Conservation (phyloP, 371 early-diverging fungal species). For the Gilbertella persicaria region DNA sequence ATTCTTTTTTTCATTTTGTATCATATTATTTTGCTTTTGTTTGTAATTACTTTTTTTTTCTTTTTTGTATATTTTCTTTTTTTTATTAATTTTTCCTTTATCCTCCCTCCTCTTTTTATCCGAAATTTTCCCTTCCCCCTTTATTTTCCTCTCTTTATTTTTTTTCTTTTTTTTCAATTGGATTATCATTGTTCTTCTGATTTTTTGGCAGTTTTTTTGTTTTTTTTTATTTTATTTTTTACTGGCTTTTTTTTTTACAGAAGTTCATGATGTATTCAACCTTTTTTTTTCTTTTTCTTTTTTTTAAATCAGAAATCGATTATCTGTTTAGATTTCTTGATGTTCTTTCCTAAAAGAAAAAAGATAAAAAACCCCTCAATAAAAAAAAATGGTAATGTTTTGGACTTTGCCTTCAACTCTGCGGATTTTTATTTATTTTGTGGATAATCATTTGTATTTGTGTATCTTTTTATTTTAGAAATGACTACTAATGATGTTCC, state of each 20-base stretch:
- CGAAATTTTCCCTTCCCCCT: not conserved
- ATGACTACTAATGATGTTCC: too few species aligned
- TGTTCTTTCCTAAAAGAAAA: too few species aligned
- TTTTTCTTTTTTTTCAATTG: conserved; percentile 7
- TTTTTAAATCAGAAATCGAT: conserved; percentile 5
- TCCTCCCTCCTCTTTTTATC: conserved; percentile 1
- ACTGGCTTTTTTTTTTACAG: conserved; percentile 7
- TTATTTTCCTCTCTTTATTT: not conserved
- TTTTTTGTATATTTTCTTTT: conserved; percentile 14
- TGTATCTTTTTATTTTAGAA: too few species aligned
- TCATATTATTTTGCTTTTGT: conserved; percentile 4
- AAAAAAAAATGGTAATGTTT: not conserved
- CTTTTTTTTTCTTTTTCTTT: conserved; percentile 12
- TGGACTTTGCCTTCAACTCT: not conserved
- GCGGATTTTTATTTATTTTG: too few species aligned
- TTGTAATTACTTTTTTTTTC: conserved; percentile 8
- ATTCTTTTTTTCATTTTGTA: conserved; percentile 7
- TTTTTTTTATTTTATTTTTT: conserved; percentile 14
- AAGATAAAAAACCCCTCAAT: conserved; percentile 3
- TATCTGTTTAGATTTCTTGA: conserved; percentile 15
- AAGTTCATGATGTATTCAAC: not conserved
- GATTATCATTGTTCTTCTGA: not conserved
- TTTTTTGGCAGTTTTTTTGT: conserved; percentile 3
- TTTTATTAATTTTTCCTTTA: conserved; percentile 3
- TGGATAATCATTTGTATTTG: too few species aligned